Evolutionary conservation across 805 yeast genomes (phyloP).

Genomic region (Cyberlindnera xylosilytica): DNA sequence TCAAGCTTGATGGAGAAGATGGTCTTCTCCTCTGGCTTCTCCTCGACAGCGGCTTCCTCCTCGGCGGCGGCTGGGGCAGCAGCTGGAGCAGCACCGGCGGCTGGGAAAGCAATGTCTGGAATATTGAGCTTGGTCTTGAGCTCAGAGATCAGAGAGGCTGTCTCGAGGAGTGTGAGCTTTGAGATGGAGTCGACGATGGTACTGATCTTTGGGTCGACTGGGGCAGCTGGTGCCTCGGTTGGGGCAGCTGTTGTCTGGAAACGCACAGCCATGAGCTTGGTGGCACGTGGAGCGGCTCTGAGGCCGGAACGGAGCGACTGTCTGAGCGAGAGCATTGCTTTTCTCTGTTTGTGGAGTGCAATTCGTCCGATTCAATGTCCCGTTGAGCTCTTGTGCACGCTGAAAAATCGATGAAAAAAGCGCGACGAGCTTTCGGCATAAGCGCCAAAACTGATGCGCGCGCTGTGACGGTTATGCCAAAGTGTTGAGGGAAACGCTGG

Average conservation of each 20-base stretch:
- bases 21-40: constrained; percentile 85
- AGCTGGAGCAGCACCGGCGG: constrained; percentile 56
- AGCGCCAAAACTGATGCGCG: constrained; percentile 3
- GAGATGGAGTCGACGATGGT: constrained; percentile 89
- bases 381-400: neutral
- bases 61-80: constrained; percentile 65
- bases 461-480: constrained; percentile 13
- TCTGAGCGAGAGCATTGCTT: constrained; percentile 20
- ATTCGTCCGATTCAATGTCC: neutral
- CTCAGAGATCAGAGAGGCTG: constrained; percentile 80
- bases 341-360: neutral
- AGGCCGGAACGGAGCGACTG: constrained; percentile 18
- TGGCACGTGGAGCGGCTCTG: constrained; percentile 20
- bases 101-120: constrained; percentile 88
- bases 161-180: constrained; percentile 86
- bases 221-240: constrained; percentile 36
- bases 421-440: constrained; percentile 6
- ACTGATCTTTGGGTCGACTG: constrained; percentile 84
- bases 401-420: constrained; percentile 13
- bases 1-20: constrained; percentile 90
- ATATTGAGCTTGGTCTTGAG: constrained; percentile 81
- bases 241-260: constrained; percentile 39
- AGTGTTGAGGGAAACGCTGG: neutral
- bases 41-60: constrained; percentile 71
- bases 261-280: constrained; percentile 25